A percentile compares a stretch with the other conserved stretches of the same genome.
Evolutionary conservation across 352 stramenopile species (phyloP).

Genomic region (Globisporangium camurandrum): DNA sequence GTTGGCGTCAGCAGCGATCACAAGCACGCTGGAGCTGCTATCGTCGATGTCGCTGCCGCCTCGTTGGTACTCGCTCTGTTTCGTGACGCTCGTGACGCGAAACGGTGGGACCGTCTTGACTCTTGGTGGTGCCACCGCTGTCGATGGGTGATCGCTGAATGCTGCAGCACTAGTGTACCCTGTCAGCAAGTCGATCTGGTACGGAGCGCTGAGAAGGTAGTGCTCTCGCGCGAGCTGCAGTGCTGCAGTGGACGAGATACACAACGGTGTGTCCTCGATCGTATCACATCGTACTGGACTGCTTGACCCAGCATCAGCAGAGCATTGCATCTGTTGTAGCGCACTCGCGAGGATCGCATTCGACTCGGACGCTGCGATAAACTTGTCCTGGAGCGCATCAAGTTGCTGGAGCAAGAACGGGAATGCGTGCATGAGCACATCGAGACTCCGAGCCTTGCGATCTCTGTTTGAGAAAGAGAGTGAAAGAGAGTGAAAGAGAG

Average conservation of each 20-base stretch:
- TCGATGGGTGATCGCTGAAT: conserved; percentile 20
- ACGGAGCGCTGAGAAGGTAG: conserved; percentile 36
- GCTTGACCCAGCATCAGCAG: neutral
- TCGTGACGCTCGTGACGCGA: conserved; percentile 12
- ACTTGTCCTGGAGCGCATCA: conserved; percentile 42
- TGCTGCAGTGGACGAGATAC: conserved; percentile 2
- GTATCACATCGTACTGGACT: neutral
- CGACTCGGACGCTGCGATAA: conserved; percentile 30
- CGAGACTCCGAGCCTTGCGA: conserved; percentile 30
- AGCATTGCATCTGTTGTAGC: conserved; percentile 31
- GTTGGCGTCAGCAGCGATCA: conserved; percentile 23
- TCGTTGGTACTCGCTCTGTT: conserved; percentile 14
- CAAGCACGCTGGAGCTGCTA: conserved; percentile 7
- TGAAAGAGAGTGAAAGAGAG: no score
- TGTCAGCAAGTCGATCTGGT: conserved; percentile 36
- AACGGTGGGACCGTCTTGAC: conserved; percentile 33
- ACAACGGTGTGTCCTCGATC: neutral
- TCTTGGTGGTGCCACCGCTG: no score
- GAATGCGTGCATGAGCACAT: conserved; percentile 34
- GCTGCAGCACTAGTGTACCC: conserved; percentile 27
- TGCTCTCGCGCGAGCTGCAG: conserved; percentile 36
- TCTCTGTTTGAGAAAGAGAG: no score
- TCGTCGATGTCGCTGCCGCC: conserved; percentile 1
- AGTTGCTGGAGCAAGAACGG: conserved; percentile 36
- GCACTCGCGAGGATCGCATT: conserved; percentile 43